Conservation (phyloP, 73 alveolate genomes). For the Paramecium pentaurelia region DNA sequence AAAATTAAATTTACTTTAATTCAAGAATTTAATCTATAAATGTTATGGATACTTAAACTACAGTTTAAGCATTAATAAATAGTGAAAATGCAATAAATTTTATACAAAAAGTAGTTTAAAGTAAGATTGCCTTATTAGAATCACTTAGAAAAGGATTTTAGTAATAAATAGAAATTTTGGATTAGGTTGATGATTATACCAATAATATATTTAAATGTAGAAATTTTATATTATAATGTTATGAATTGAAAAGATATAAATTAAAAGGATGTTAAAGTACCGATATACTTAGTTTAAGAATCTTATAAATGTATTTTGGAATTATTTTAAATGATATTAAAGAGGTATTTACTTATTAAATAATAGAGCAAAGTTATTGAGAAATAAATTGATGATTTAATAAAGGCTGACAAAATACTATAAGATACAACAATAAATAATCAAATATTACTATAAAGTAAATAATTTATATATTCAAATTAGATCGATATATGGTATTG, state of each 20-base stretch:
- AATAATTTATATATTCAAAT: not conserved
- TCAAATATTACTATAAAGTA: not conserved
- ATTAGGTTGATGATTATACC: not conserved
- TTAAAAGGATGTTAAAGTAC: not conserved
- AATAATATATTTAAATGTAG: not conserved
- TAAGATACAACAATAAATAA: not conserved
- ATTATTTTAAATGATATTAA: not conserved
- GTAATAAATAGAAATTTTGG: not conserved
- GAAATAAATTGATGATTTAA: not conserved
- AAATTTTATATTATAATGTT: not conserved
- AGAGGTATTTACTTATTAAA: not conserved
- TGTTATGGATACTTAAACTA: not conserved
- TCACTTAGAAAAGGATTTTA: not conserved
- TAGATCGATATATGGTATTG: not conserved
- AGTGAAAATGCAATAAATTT: not conserved
- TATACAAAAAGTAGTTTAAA: not conserved
- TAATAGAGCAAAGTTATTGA: not conserved
- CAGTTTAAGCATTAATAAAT: not conserved
- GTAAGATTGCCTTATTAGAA: not conserved
- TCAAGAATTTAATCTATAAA: not conserved
- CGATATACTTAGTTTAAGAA: not conserved
- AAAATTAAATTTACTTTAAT: not conserved
- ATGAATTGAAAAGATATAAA: not conserved
- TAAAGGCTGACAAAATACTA: not conserved
- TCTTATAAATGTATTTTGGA: not conserved